Evolutionary conservation across 1,284 basidiomycete genomes (phyloP), one percentile per base, ranked within the genome.

Genomic region (Apiotrichum sp.): DNA sequence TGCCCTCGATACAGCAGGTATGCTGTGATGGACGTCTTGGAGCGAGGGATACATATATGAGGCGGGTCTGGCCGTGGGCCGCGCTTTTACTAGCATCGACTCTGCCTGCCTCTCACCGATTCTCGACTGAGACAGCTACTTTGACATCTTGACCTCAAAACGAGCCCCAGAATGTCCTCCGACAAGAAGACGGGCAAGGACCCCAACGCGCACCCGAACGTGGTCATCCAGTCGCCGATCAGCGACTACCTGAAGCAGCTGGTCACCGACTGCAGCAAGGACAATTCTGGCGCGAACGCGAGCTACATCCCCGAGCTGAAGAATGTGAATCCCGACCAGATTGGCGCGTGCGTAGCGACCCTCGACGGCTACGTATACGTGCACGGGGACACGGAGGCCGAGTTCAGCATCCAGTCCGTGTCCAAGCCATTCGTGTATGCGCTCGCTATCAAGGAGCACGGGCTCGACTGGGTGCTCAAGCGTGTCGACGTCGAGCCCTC

Each of bases 371-470:
- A 44, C 36, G 43, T 52, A 13, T 52, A 52, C 29, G 50, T 13
- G 11, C 32, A 33, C 2, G 50, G 50, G 11, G 43, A 39, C 43
- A 31, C 32, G 5, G 35, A 31, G n/a, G 43, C 35, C 14, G 50
- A 52, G 50, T 52, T 52, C 22, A n/a, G 32, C 35, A 52, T 52
- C 50, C 34, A 52, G 43, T 39, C 35, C 22, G 32, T 52, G 11
- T 52, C 50, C 50, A 52, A 52, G 43, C 31, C 50, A 11, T 52
- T 52, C 22, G 43, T 44, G 10, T 52, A 52, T 9, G 50, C 50
- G 35, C 50, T 52, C 29, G 50, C 50, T 5, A 16, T 52, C 42
- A 41, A 52, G 50, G 41, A 52, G 10, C 42, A 31, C 35, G 50
- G 50, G 6, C 22, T 52, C 34, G 50, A 38, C 4, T 31, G 16